Evolutionary conservation across 139 green algal species (phyloP).

Genomic region (Klebsormidium nitens): DNA sequence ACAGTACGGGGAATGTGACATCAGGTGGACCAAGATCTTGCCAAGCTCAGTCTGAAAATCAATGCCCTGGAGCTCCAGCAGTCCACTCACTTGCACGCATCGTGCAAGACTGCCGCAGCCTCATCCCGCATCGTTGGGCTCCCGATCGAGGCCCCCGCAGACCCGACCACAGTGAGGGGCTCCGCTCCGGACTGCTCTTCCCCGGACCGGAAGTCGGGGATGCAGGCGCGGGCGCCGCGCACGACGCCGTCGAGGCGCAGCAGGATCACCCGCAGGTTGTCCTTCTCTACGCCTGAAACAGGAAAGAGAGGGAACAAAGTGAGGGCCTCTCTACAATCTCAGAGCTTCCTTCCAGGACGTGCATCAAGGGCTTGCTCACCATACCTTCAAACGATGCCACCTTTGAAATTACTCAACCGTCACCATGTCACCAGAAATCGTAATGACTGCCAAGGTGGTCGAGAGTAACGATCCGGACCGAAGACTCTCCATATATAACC

Average conservation of each 20-base stretch:
- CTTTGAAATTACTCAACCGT: too few relatives aligned
- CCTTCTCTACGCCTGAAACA: slow-evolving; percentile 2
- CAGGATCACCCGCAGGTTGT: slow-evolving; percentile 14
- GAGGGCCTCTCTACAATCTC: not conserved
- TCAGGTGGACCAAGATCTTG: too few relatives aligned
- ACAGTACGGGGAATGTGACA: too few relatives aligned
- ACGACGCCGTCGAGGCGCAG: slow-evolving; percentile 6
- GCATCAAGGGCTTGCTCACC: too few relatives aligned
- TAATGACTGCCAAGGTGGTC: too few relatives aligned
- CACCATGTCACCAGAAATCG: too few relatives aligned
- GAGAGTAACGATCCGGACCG: too few relatives aligned
- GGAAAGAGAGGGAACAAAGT: not conserved
- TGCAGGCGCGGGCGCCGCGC: not conserved
- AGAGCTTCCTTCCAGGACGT: too few relatives aligned
- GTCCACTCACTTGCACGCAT: not conserved
- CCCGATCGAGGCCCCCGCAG: not conserved
- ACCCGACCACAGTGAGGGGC: slow-evolving; percentile 5
- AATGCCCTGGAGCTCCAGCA: too few relatives aligned
- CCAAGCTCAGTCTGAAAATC: too few relatives aligned
- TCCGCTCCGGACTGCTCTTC: not conserved
- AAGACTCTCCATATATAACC: too few relatives aligned
- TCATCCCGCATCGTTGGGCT: not conserved
- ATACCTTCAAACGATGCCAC: too few relatives aligned
- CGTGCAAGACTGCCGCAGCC: not conserved
- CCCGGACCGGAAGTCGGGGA: slow-evolving; percentile 7